Evolutionary conservation across 2,329 filamentous ascomycete genomes (phyloP).

Genomic region (Epicoccum sorghinum): DNA sequence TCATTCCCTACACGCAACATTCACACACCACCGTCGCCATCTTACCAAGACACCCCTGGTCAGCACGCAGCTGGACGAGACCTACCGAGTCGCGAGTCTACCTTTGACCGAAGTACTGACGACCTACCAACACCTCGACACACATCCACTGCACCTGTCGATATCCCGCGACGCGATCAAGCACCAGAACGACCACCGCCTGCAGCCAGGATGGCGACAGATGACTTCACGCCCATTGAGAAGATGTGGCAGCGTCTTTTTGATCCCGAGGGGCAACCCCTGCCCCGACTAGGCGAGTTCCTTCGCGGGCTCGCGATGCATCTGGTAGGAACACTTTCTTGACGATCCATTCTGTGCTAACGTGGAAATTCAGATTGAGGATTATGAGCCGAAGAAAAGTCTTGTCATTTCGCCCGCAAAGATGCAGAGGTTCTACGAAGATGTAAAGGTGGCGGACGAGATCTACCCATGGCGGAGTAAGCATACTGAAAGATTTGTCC

Average conservation of each 20-base stretch:
- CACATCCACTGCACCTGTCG: slow-evolving; percentile 33
- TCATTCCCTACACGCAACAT: slow-evolving; percentile 56
- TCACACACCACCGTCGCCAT: slow-evolving; percentile 63
- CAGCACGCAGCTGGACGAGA: slow-evolving; percentile 47
- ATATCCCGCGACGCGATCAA: slow-evolving; percentile 29
- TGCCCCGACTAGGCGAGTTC: slow-evolving; percentile 71
- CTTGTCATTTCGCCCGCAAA: slow-evolving; percentile 78
- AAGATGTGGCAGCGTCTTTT: slow-evolving; percentile 80
- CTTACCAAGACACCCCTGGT: slow-evolving; percentile 37
- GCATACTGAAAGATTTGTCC: slow-evolving; percentile 22
- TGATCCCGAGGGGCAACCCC: slow-evolving; percentile 69
- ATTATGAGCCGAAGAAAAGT: slow-evolving; percentile 69
- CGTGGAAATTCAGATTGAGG: slow-evolving; percentile 61
- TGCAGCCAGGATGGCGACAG: slow-evolving; percentile 39
- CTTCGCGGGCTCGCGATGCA: slow-evolving; percentile 75
- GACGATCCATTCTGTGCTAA: background rate
- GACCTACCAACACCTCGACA: slow-evolving; percentile 38
- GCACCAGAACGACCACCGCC: slow-evolving; percentile 34
- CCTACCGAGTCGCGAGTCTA: slow-evolving; percentile 35
- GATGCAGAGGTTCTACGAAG: slow-evolving; percentile 74
- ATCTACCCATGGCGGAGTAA: slow-evolving; percentile 71
- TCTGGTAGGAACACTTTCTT: slow-evolving; percentile 60
- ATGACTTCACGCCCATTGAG: slow-evolving; percentile 58
- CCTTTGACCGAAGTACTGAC: slow-evolving; percentile 37
- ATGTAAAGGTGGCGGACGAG: slow-evolving; percentile 69